Base-by-base conservation (phyloP, 257 asterid species). In the Coffea eugenioides region DNA sequence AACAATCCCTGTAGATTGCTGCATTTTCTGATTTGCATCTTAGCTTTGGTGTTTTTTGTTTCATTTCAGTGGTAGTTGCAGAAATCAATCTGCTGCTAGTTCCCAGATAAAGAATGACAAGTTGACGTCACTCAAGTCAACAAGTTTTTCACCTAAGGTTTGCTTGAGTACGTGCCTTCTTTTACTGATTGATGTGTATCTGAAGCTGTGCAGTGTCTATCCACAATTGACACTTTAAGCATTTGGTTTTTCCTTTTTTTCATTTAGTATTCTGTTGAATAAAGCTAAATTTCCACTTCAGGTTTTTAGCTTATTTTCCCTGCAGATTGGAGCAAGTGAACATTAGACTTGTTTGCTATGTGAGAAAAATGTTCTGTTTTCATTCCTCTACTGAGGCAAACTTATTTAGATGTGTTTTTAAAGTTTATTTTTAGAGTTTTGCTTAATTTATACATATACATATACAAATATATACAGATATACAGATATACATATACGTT, bases 141-240 rank as follows among this genome's bases (percentile, higher is more conserved):
- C 85, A 70, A 82, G 94, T 75, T 88, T 86, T 79, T 86, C 92
- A 61, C 86, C 85, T 7, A 89, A 91, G 96, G 98, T 92, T 81
- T 81, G 84, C 59, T 76, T 18, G 36, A 27, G 34, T 18, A 78
- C 75, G 65, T 43, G 8, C 46, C 79, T 77, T 46, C 45, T 72
- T 66, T 73, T 74, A 16, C 48, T 48, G 59, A 11, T 56, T 68
- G 5, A 21, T 31, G 34, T 65, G 46, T 68, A 48, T 67, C 18
- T 25, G 77, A 52, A 73, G 52, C 66, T 45, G 45, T 5, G 36
- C 11, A 27, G 4, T 73, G 23, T 51, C 10, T 12, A 8, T 73
- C 12, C 41, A 31, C 3, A 16, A 14, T 73, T 14, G 64, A 14
- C 16, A 54, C 77, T 34, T 34, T 31, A 23, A 34, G 49, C 61